Conservation (phyloP, 352 stramenopile genomes). For the Phytophthora crassamura region DNA sequence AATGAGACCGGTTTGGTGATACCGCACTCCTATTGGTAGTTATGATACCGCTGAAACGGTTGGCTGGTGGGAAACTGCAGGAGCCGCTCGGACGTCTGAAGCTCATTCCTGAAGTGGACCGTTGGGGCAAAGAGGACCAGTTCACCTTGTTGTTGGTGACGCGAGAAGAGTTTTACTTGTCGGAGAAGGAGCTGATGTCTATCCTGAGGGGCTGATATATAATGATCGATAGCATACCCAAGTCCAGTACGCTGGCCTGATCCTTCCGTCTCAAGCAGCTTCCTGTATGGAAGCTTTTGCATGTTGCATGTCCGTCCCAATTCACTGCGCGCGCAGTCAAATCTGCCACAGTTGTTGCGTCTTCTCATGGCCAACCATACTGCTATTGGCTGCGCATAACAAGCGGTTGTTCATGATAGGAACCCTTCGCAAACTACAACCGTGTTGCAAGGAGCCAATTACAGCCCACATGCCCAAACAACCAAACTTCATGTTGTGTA, state of each 20-base stretch:
- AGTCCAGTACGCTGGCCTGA: conserved; percentile 88
- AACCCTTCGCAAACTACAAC: conserved; percentile 80
- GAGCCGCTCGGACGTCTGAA: not conserved
- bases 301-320: conserved; percentile 2
- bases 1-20: not conserved
- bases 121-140: not conserved
- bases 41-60: conserved; percentile 7
- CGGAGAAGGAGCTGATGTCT: conserved; percentile 74
- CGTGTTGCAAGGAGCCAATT: conserved; percentile 90
- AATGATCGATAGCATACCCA: conserved; percentile 81
- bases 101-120: conserved; percentile 29
- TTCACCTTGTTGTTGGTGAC: not conserved
- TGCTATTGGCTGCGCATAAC: conserved; percentile 88
- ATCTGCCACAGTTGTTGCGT: conserved; percentile 90
- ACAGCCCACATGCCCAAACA: conserved; percentile 63
- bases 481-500: not conserved
- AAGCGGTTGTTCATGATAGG: conserved; percentile 92
- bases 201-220: conserved; percentile 88
- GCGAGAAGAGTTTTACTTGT: not conserved
- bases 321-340: conserved; percentile 64
- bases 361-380: conserved; percentile 72
- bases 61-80: conserved; percentile 15
- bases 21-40: too few species aligned
- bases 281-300: not conserved
- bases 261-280: conserved; percentile 47